Conservation (phyloP, 179 eudicot species). For the Actinidia polygama region DNA sequence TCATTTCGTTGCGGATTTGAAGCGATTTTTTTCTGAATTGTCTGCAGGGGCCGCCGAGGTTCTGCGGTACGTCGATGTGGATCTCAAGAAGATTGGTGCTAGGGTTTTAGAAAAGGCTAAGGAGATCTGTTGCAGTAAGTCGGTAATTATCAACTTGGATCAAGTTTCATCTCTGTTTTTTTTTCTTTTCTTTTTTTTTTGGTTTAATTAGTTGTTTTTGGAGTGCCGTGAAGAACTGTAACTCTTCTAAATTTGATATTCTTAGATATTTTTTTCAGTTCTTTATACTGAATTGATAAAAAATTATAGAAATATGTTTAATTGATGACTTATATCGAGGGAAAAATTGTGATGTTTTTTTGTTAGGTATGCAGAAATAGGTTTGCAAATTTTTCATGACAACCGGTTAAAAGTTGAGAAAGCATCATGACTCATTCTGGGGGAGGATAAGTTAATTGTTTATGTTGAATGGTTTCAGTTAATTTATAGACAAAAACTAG, state of each 20-base stretch:
- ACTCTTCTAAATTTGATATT: background rate
- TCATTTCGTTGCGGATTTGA: background rate
- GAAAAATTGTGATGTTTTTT: background rate
- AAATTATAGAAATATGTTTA: background rate
- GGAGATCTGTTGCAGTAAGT: constrained; percentile 59
- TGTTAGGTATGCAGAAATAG: background rate
- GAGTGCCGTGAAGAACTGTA: background rate
- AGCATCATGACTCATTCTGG: background rate
- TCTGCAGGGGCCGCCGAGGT: constrained; percentile 56
- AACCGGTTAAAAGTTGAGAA: background rate
- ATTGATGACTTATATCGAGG: no score
- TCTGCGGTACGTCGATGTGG: constrained; percentile 53
- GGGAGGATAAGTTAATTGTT: background rate
- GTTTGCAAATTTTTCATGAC: background rate
- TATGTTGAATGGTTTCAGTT: background rate
- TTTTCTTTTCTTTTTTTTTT: background rate
- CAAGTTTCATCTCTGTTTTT: background rate
- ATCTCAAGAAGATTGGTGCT: constrained; percentile 60
- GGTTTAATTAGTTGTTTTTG: background rate
- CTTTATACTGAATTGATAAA: background rate
- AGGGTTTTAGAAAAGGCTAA: constrained; percentile 60
- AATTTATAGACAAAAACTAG: background rate
- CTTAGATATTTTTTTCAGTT: background rate
- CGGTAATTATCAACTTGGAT: constrained; percentile 38
- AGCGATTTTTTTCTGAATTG: background rate